These are phyloP conservation scores for Colletotrichum tropicicola DNA, from an alignment of 2,329 filamentous ascomycete species.

Conservation along the genomic window DNA sequence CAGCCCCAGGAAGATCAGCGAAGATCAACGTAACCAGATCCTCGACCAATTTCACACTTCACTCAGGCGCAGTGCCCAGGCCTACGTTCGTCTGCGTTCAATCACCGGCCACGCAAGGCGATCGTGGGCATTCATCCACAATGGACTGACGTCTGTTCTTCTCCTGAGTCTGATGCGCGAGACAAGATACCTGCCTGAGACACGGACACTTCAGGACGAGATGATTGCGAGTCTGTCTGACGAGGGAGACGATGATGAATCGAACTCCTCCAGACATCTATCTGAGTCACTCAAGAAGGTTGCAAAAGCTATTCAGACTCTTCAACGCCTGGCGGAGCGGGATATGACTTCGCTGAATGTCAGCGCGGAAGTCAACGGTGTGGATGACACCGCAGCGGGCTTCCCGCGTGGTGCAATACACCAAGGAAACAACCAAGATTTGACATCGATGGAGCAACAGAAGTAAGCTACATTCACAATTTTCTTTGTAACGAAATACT, in stretches of 20 bases:
- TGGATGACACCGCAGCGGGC: not conserved
- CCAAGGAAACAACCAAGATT: no score
- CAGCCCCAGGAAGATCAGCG: accelerated
- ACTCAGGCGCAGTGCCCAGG: conserved; percentile 9
- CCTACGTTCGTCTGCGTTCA: conserved; percentile 21
- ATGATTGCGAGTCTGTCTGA: not conserved
- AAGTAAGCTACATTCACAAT: not conserved
- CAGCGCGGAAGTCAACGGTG: not conserved
- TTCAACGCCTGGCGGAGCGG: not conserved
- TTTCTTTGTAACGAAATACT: not conserved
- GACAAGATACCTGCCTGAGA: conserved; percentile 12
- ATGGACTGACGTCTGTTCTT: conserved; percentile 18
- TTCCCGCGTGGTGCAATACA: not conserved
- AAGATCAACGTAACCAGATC: not conserved
- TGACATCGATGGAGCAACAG: not conserved
- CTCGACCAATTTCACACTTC: conserved; percentile 7
- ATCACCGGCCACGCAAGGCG: conserved; percentile 18
- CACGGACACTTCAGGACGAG: not conserved
- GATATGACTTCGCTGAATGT: not conserved
- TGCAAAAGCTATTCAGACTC: not conserved
- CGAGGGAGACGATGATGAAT: not conserved
- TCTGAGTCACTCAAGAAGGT: conserved; percentile 1
- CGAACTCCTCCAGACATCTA: not conserved
- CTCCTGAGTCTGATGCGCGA: conserved; percentile 24
- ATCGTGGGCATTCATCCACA: conserved; percentile 27